Conservation (phyloP, 2,329 filamentous ascomycete genomes). For the Fusarium xyrophilum region DNA sequence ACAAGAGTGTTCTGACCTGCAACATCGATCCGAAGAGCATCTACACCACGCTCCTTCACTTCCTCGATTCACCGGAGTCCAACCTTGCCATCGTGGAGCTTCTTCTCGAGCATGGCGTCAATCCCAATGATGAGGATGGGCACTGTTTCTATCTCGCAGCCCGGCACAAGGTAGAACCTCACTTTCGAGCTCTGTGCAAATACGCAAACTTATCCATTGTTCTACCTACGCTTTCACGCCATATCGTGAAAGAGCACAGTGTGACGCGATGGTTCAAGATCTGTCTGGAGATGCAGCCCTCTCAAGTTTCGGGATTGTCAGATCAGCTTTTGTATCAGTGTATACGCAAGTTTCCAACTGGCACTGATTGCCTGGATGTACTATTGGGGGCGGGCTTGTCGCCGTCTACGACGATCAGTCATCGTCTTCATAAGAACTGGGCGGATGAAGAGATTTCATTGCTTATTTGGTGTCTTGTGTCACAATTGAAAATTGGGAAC, state of each 20-base stretch:
- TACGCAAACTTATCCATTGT: not conserved
- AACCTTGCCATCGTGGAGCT: not conserved
- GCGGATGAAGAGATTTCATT: not conserved
- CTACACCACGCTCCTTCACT: not conserved
- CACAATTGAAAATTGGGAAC: not conserved
- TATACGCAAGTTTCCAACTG: constrained; percentile 1
- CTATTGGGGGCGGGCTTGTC: not conserved
- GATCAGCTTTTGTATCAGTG: constrained; percentile 8
- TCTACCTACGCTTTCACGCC: not conserved
- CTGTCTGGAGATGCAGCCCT: not conserved
- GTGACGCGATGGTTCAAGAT: not conserved
- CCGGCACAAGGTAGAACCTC: not conserved
- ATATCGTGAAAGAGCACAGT: not conserved
- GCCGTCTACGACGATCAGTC: not conserved
- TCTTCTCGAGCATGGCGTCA: constrained; percentile 5
- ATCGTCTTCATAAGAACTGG: not conserved
- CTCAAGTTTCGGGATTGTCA: not conserved
- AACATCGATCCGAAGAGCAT: not conserved
- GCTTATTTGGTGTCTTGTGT: constrained; percentile 8
- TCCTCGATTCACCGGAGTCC: not conserved
- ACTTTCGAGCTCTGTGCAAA: constrained; percentile 2
- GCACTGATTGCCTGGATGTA: not conserved
- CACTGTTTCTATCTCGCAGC: constrained; percentile 9
- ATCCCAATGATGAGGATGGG: constrained; percentile 6
- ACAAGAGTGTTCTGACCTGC: not conserved